Base-by-base conservation (phyloP, 2,329 filamentous ascomycete genomes). In the Epichloe brachyelytri region DNA sequence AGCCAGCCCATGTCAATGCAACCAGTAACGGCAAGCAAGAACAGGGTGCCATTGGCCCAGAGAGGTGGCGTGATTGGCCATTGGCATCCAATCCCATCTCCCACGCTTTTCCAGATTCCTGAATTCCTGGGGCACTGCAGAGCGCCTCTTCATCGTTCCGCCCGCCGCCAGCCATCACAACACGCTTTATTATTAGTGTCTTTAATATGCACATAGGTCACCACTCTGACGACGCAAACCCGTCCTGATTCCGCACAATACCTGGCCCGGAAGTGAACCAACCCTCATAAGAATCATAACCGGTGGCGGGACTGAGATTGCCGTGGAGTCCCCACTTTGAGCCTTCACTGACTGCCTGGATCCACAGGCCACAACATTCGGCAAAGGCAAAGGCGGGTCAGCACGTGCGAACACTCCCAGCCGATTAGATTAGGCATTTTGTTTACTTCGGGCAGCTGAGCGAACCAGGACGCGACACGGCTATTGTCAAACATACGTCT, bases 361-460 rank as follows among this genome's bases (percentile, higher is more conserved):
- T 48, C 26, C 34, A 19, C 38, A 48, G 51, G 48, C 30, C 46
- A 49, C 38, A 49, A 46, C 22, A 37, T 34, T 8, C n/a, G 22
- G n/a, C 39, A 17, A 43, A 22, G 8, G n/a, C 22, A 30, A 37
- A 33, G 41, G 40, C 11, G 8, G 11, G 11, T 20, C 20, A 12
- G 40, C 40, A 43, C 40, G 40, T 43, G 40, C 20, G 2, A 7
- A 26, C 22, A 2, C 22, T 19, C n/a, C 11, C 30, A 40, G 43
- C 45, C 47, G 37, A 53, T 48, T 45, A 46, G 37, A 53, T 48
- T 45, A 46, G 52, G 54, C 46, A 53, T 51, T 50, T 53, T 56
- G 54, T 56, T 56, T 56, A 56, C 54, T 56, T 49, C 48, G 46
- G 43, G 45, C 33, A 14, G 53, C 38, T 33, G 38, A 17, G 48